phyloP scores from a whole-genome alignment of 2,329 filamentous ascomycete genomes.

The Thelonectria blattea region DNA sequence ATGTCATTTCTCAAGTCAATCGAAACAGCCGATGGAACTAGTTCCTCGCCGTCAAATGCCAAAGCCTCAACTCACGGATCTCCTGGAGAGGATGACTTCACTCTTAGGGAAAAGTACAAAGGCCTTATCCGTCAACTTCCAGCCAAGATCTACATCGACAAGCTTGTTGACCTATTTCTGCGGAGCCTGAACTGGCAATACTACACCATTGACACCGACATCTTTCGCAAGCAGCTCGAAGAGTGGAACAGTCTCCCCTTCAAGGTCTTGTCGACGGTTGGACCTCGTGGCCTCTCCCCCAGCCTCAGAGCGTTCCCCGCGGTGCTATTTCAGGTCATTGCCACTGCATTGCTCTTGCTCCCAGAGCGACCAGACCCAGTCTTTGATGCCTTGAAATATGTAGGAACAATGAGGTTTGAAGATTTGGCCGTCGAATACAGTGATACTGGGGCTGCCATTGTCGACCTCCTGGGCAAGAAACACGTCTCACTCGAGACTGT shows the following conservation, averaged over 20 bases:
- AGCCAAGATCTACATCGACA: slow-evolving; percentile 58
- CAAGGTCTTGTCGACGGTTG: slow-evolving; percentile 53
- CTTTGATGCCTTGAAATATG: slow-evolving; percentile 64
- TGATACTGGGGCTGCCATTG: slow-evolving; percentile 60
- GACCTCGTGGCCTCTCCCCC: slow-evolving; percentile 56
- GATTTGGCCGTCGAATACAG: slow-evolving; percentile 67
- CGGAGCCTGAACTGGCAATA: slow-evolving; percentile 66
- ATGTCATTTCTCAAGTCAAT: slow-evolving; percentile 62
- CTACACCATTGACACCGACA: slow-evolving; percentile 58
- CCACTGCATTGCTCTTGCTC: slow-evolving; percentile 59
- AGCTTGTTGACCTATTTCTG: slow-evolving; percentile 61
- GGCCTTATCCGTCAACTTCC: slow-evolving; percentile 63
- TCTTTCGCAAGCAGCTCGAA: slow-evolving; percentile 57
- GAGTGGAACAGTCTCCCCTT: slow-evolving; percentile 63
- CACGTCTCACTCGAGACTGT: slow-evolving; percentile 63
- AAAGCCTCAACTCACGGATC: slow-evolving; percentile 6
- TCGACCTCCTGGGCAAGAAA: slow-evolving; percentile 62
- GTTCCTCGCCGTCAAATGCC: slow-evolving; percentile 15
- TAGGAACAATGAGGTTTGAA: slow-evolving; percentile 64
- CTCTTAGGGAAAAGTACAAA: slow-evolving; percentile 63
- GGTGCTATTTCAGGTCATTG: slow-evolving; percentile 64
- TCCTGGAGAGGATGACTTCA: slow-evolving; percentile 40
- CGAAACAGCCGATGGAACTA: slow-evolving; percentile 48
- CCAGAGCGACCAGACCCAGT: slow-evolving; percentile 53
- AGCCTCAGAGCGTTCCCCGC: slow-evolving; percentile 64